Conservation (phyloP, 768 basidiomycete species). For the Kwoniella mangroviensis region DNA sequence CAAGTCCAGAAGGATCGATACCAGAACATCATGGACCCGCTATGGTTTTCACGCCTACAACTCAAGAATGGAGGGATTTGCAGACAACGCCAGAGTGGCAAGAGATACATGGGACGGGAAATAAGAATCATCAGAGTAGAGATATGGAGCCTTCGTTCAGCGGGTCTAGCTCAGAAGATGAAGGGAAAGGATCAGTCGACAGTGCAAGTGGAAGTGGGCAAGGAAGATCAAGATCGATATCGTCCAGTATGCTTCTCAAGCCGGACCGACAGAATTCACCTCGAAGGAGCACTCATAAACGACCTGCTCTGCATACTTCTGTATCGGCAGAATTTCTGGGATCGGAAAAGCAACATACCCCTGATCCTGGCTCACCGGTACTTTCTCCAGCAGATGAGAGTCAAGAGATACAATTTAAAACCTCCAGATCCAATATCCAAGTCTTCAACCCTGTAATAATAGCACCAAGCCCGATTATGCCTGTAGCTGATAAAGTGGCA, state of each 20-base stretch:
- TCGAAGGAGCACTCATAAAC: conserved; percentile 1
- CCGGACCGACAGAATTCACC: not conserved
- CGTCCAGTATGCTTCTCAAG: conserved; percentile 19
- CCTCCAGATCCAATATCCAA: conserved; percentile 16
- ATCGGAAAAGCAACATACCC: conserved; percentile 35
- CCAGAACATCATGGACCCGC: conserved; percentile 31
- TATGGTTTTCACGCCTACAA: conserved; percentile 56
- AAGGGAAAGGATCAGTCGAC: conserved; percentile 18
- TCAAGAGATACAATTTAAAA: not conserved
- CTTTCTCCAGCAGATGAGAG: conserved; percentile 18
- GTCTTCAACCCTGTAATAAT: conserved; percentile 40
- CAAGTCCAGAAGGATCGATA: conserved; percentile 28
- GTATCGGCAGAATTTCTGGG: conserved; percentile 46
- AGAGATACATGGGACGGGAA: conserved; percentile 13
- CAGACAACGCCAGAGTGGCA: conserved; percentile 31
- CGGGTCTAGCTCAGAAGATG: conserved; percentile 29
- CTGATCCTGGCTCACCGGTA: conserved; percentile 44
- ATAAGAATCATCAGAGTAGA: not conserved
- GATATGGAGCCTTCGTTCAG: conserved; percentile 22
- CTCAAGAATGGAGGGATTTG: conserved; percentile 56
- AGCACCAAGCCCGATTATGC: conserved; percentile 44
- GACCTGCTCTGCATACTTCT: conserved; percentile 13
- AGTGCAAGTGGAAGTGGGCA: conserved; percentile 5
- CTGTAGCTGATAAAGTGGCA: conserved; percentile 8
- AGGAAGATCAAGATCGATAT: conserved; percentile 7